A percentile compares a stretch with the other conserved stretches of the same genome.
These are phyloP conservation scores for Ustilago vetiveriae DNA, from an alignment of 1,284 basidiomycete species.

Conservation along the genomic window DNA sequence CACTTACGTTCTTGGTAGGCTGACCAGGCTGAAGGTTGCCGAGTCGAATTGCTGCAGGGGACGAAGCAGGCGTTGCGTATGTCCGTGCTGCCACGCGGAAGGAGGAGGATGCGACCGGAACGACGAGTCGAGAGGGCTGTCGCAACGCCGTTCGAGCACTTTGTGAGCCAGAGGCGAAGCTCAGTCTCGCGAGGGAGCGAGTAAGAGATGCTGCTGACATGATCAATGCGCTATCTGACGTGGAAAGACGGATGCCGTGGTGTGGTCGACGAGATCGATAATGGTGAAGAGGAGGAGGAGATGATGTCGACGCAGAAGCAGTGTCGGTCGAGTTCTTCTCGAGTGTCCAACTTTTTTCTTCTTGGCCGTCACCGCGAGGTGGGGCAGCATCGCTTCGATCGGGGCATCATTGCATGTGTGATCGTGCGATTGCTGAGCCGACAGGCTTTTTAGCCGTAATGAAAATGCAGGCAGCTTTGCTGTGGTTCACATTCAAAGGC, in stretches of 20 bases:
- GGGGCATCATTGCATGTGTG: neutral
- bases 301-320: neutral
- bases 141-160: conserved; percentile 11
- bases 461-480: no score
- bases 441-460: no score
- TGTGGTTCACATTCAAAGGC: no score
- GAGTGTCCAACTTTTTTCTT: conserved; percentile 13
- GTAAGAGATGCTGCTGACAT: conserved; percentile 42
- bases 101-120: conserved; percentile 12
- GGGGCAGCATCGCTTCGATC: neutral
- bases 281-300: neutral
- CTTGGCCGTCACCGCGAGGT: no score
- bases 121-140: conserved; percentile 11
- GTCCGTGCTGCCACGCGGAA: conserved; percentile 11
- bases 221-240: neutral
- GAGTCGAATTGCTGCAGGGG: conserved; percentile 32
- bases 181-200: conserved; percentile 29
- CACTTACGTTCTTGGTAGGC: conserved; percentile 42
- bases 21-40: conserved; percentile 46
- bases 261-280: neutral
- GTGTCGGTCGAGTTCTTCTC: conserved; percentile 4
- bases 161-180: conserved; percentile 27
- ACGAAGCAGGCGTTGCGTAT: conserved; percentile 32
- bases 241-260: neutral
- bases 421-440: no score